Evolutionary conservation across 2,329 filamentous ascomycete species (phyloP).

Genomic region (Paecilomyces niveus): DNA sequence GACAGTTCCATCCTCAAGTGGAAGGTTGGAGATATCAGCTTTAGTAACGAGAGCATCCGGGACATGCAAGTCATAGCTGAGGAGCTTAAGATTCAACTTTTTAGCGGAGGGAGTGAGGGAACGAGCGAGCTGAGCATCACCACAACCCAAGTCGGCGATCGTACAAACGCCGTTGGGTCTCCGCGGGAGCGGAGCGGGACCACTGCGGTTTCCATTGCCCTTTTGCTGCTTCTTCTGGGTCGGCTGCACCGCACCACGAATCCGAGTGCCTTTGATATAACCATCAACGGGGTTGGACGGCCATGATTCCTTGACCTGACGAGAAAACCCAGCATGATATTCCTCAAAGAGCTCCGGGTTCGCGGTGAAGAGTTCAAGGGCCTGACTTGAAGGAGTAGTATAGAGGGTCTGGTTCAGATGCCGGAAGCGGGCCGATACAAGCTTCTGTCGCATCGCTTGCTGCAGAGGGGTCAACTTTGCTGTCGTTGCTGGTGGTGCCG

Average conservation of each 20-base stretch:
- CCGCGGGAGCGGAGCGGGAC: conserved; percentile 55
- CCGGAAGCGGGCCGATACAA: conserved; percentile 90
- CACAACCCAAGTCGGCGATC: conserved; percentile 88
- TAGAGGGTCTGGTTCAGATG: conserved; percentile 97
- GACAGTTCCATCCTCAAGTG: conserved; percentile 64
- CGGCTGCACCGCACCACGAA: conserved; percentile 51
- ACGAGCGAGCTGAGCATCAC: conserved; percentile 75
- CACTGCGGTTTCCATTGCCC: conserved; percentile 25
- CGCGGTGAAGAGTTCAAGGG: conserved; percentile 73
- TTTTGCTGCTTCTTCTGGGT: conserved; percentile 31
- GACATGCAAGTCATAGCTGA: conserved; percentile 80
- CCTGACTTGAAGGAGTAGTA: conserved; percentile 76
- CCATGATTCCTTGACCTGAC: conserved; percentile 86
- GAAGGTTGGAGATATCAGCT: conserved; percentile 81
- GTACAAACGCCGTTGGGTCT: conserved; percentile 62
- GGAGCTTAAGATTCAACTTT: conserved; percentile 65
- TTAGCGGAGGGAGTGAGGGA: conserved; percentile 54
- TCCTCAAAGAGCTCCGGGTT: conserved; percentile 92
- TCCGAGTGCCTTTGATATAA: conserved; percentile 66
- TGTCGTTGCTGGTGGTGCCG: conserved; percentile 36
- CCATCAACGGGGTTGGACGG: conserved; percentile 91
- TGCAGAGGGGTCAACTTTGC: conserved; percentile 83
- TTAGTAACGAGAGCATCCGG: conserved; percentile 70
- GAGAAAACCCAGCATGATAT: conserved; percentile 93
- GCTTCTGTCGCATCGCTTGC: conserved; percentile 87